phyloP scores from a whole-genome alignment of 2,329 filamentous ascomycete genomes.

The Botryotinia globosa region DNA sequence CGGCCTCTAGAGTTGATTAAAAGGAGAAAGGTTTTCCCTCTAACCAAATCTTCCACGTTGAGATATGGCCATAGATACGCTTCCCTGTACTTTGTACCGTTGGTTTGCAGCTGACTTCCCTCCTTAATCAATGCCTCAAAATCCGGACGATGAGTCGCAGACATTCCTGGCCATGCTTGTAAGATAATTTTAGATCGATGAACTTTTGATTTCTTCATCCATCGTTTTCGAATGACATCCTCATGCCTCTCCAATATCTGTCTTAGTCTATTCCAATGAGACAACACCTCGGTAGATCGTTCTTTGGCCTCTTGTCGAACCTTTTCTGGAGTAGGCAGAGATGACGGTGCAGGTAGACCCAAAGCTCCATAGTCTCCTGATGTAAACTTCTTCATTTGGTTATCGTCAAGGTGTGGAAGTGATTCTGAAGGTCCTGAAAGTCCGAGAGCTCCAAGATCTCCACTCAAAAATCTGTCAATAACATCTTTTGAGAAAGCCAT shows the following conservation, averaged over 20 bases:
- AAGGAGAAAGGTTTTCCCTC: slow-evolving; percentile 46
- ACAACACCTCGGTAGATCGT: slow-evolving; percentile 19
- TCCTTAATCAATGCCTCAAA: slow-evolving; percentile 39
- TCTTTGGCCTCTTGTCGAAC: slow-evolving; percentile 22
- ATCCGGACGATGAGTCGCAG: slow-evolving; percentile 51
- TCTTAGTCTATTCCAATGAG: slow-evolving; percentile 22
- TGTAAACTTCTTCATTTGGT: too few relatives aligned
- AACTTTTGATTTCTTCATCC: slow-evolving; percentile 50
- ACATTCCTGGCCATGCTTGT: slow-evolving; percentile 50
- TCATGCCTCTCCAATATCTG: slow-evolving; percentile 51
- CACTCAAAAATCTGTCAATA: not conserved
- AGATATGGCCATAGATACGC: slow-evolving; percentile 52
- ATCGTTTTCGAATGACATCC: slow-evolving; percentile 50
- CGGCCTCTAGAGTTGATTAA: slow-evolving; percentile 53
- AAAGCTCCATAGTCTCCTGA: not conserved
- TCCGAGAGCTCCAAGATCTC: not conserved
- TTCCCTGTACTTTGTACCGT: slow-evolving; percentile 35
- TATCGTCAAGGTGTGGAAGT: not conserved
- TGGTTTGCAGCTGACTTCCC: slow-evolving; percentile 20
- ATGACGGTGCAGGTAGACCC: not conserved
- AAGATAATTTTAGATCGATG: slow-evolving; percentile 49
- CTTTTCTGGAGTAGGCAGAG: slow-evolving; percentile 14
- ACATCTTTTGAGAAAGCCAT: not conserved
- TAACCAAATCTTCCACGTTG: slow-evolving; percentile 54
- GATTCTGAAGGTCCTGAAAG: not conserved